These are phyloP conservation scores for Fagopyrum homotropicum DNA, from an alignment of 148 eudicot genomes.

Conservation along the genomic window DNA sequence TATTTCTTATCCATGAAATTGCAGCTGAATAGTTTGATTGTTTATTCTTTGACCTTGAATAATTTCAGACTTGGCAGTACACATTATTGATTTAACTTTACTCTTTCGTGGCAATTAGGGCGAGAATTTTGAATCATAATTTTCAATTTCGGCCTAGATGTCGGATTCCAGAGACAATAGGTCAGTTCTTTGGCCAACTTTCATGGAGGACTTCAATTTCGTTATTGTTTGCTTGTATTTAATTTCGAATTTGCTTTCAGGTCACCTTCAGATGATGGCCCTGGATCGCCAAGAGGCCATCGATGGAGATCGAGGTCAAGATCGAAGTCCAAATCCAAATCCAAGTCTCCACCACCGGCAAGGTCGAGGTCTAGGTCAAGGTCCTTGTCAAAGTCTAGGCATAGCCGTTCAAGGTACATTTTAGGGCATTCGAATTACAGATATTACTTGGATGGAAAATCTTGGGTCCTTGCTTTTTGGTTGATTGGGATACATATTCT, in stretches of 20 bases:
- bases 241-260: conserved; percentile 21
- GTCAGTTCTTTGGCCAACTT: conserved; percentile 22
- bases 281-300: conserved; percentile 31
- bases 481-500: neutral
- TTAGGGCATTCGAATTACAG: conserved; percentile 1
- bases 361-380: conserved; percentile 22
- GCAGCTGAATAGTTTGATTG: neutral
- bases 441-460: neutral
- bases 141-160: conserved; percentile 25
- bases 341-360: conserved; percentile 16
- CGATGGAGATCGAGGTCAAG: conserved; percentile 30
- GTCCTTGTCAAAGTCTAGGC: conserved; percentile 36
- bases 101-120: neutral
- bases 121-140: neutral
- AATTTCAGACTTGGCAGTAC: neutral
- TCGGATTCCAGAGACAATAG: conserved; percentile 43
- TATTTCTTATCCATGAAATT: neutral
- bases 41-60: neutral
- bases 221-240: neutral
- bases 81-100: neutral
- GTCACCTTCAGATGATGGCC: conserved; percentile 38
- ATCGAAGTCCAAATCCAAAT: conserved; percentile 16
- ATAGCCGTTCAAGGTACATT: conserved; percentile 48
- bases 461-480: neutral
- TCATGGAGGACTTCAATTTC: conserved; percentile 1